Evolutionary conservation across 805 yeast genomes (phyloP), one percentile per base, ranked within the genome.

Genomic region (Kodamaea restingae): DNA sequence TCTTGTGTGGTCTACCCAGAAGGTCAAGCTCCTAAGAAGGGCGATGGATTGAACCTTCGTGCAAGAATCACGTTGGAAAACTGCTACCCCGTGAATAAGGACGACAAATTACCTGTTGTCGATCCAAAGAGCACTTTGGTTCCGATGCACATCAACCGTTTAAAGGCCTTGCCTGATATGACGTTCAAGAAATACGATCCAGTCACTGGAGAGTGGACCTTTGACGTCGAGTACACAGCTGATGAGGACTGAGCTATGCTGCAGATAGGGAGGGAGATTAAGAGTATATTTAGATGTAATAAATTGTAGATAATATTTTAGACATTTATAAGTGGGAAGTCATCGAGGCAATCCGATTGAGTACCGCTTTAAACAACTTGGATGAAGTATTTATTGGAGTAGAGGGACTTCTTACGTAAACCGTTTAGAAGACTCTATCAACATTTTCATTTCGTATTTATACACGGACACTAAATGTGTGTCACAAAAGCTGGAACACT

Each of bases 21-120:
- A 40, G 76, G 73, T 15, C 62, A 67, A 7, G 95, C 95, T 8
- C 71, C 73, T 0, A 61, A 67, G 32, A 54, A 59, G 20, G 96
- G 96, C 4, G 85, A 85, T 50, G 98, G 96, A 0, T 70, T 93
- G 44, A 91, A 91, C 54, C 71, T 85, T 22, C 81, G 84, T 4
- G 84, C 85, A 6, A 73, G 74, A 44, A 76, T 88, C 32, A 78
- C 91, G 2, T 61, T 88, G 38, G 86, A 83, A 49, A 81, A 83
- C 10, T 85, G 95, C 55, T 90, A 76, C 61, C 96, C 97, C 15
- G 60, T 75, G n/a, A 71, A 81, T 35, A 82, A 76, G 52, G 84
- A 81, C 44, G 82, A 84, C 15, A 77, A 80, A 48, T 69, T 79
- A 53, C 82, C 85, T 4, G 77, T 93, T 42, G 79, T 78, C 40